Evolutionary conservation across 2,329 filamentous ascomycete species (phyloP).

Genomic region (Davidsoniella virescens): DNA sequence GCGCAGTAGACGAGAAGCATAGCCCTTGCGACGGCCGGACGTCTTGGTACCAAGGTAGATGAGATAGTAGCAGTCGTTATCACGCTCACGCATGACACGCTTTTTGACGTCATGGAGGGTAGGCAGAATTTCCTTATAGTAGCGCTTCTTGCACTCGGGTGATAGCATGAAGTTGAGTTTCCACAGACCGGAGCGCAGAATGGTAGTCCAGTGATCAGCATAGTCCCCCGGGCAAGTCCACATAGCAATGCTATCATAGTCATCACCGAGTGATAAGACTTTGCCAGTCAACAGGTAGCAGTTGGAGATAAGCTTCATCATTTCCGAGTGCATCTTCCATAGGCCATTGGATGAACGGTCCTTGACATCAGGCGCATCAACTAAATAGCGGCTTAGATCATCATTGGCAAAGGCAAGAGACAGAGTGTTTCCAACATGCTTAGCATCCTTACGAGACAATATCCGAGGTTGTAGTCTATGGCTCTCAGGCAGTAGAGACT

Average conservation of each 20-base stretch:
- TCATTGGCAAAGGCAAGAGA: constrained; percentile 65
- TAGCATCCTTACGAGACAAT: constrained; percentile 46
- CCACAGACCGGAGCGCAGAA: constrained; percentile 63
- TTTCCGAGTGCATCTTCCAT: constrained; percentile 61
- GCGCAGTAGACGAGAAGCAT: constrained; percentile 53
- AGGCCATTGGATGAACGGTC: constrained; percentile 47
- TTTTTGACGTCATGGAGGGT: constrained; percentile 58
- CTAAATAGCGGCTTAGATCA: constrained; percentile 56
- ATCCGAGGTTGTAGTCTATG: constrained; percentile 23
- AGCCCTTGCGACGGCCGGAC: constrained; percentile 52
- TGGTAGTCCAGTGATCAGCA: constrained; percentile 57
- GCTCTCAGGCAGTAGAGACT: constrained; percentile 33
- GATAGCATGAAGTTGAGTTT: constrained; percentile 59
- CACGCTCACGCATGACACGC: constrained; percentile 48
- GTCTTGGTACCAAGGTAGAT: constrained; percentile 69
- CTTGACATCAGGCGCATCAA: constrained; percentile 53
- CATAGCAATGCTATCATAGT: constrained; percentile 63
- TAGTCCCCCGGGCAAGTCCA: constrained; percentile 65
- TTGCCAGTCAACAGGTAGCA: constrained; percentile 59
- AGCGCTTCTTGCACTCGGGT: constrained; percentile 52
- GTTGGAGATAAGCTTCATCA: constrained; percentile 63
- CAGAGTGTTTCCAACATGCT: constrained; percentile 53
- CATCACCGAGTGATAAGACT: constrained; percentile 56
- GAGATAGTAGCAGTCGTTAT: constrained; percentile 60
- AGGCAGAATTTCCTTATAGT: constrained; percentile 63